Percentiles rank a stretch among this genome's conserved stretches.
Evolutionary conservation across 163 green algal genomes (phyloP).

Genomic region (Prototheca wickerhamii): DNA sequence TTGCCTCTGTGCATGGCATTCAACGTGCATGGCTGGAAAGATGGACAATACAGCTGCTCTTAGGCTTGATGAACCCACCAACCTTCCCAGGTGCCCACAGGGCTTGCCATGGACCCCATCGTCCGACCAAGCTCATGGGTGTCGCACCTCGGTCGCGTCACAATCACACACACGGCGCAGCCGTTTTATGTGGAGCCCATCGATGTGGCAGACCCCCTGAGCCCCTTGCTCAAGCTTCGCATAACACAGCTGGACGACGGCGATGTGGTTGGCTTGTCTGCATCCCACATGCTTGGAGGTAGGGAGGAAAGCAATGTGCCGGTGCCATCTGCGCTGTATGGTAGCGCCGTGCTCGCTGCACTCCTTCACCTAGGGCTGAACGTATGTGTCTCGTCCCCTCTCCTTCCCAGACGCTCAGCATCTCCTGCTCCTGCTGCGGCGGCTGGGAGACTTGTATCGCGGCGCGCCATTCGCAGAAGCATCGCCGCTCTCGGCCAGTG

Average conservation of each 20-base stretch:
- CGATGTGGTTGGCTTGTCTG: background rate
- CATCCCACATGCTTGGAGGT: conserved; percentile 6
- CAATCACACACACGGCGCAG: no score
- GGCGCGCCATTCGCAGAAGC: background rate
- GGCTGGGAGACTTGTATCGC: background rate
- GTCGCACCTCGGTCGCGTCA: no score
- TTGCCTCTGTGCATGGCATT: no score
- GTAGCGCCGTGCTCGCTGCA: background rate
- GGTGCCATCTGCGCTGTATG: background rate
- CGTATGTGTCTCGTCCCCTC: background rate
- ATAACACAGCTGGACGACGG: background rate
- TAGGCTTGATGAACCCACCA: no score
- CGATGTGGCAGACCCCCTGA: no score
- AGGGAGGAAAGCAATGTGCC: background rate
- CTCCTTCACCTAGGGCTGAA: no score
- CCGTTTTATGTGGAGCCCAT: no score
- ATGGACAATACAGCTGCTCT: no score
- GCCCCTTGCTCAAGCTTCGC: conserved; percentile 1
- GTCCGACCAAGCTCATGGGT: no score
- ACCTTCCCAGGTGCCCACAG: no score
- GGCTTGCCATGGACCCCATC: no score
- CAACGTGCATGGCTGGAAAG: no score
- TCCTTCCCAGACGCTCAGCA: background rate
- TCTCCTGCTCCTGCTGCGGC: conserved; percentile 1
- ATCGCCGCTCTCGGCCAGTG: background rate